A percentile compares a stretch with the other conserved stretches of the same genome.
Evolutionary conservation across 73 alveolate genomes (phyloP).

Genomic region (Paramecium pentaurelia): DNA sequence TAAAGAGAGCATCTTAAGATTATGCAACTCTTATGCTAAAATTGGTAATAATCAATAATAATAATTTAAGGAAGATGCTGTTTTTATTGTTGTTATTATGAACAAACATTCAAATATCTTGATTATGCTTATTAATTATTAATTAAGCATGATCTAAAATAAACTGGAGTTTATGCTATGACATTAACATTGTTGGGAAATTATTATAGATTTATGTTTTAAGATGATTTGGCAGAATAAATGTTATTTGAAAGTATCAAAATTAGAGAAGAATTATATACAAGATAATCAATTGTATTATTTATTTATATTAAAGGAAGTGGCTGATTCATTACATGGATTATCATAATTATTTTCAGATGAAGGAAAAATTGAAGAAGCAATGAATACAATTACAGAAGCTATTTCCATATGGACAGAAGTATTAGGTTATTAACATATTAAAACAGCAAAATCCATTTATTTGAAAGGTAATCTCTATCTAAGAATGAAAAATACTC

Average conservation of each 20-base stretch:
- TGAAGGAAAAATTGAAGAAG: neutral
- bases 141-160: neutral
- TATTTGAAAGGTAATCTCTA: constrained; percentile 18
- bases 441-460: neutral
- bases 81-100: neutral
- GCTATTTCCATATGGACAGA: neutral
- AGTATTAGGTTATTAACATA: neutral
- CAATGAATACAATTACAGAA: neutral
- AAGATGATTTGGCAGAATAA: constrained; percentile 19
- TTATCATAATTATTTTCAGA: constrained; percentile 3
- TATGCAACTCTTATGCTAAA: neutral
- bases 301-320: neutral
- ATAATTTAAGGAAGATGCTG: neutral
- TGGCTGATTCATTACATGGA: constrained; percentile 10
- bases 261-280: neutral
- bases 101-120: neutral
- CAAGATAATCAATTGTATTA: neutral
- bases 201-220: constrained; percentile 11
- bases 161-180: neutral
- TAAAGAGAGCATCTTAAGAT: neutral
- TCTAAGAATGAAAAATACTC: neutral
- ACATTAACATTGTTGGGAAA: neutral
- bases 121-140: neutral
- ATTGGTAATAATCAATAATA: neutral
- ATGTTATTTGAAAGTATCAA: neutral